Evolutionary conservation across 345 rosid genomes (phyloP).

Genomic region (Atalantia buxifolia): DNA sequence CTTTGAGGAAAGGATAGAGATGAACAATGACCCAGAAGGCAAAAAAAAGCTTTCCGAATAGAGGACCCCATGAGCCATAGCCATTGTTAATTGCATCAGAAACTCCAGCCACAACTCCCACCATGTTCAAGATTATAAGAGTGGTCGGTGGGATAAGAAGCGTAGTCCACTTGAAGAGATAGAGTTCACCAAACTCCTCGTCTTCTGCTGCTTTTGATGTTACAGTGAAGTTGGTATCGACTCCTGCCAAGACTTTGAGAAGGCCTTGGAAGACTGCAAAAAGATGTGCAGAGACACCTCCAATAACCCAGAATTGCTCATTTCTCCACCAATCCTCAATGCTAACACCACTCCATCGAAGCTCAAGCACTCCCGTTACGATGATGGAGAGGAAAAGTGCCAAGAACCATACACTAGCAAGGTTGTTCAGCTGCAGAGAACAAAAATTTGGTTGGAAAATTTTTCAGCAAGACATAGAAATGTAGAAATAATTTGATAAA

Average conservation of each 20-base stretch:
- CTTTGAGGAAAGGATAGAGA: conserved; percentile 95
- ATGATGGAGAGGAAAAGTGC: conserved; percentile 90
- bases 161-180: conserved; percentile 97
- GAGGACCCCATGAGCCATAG: conserved; percentile 86
- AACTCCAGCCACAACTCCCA: conserved; percentile 86
- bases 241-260: conserved; percentile 90
- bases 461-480: background rate
- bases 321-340: conserved; percentile 92
- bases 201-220: conserved; percentile 82
- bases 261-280: conserved; percentile 96
- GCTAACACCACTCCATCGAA: conserved; percentile 89
- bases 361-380: conserved; percentile 77
- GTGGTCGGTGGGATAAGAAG: conserved; percentile 96
- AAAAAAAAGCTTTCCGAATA: conserved; percentile 89
- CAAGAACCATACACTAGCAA: conserved; percentile 86
- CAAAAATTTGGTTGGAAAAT: background rate
- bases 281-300: conserved; percentile 95
- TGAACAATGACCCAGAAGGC: conserved; percentile 95
- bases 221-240: conserved; percentile 94
- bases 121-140: conserved; percentile 86
- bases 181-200: conserved; percentile 83
- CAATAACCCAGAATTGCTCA: conserved; percentile 98
- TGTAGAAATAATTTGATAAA: background rate
- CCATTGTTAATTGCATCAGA: conserved; percentile 91
- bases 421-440: conserved; percentile 59